These are phyloP conservation scores for carrot (Daucus carota) DNA, from an alignment of 129 eudicot genomes.

Conservation along the genomic window DH1_v3.0 NC_030381.2:46516501-46517000, in stretches of 20 bases:
- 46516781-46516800: constrained; percentile 47
- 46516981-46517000: background rate
- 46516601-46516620: background rate
- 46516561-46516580: constrained; percentile 29
- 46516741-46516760: constrained; percentile 30
- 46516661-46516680: background rate
- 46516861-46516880: background rate
- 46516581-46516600: constrained; percentile 29
- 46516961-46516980: too few relatives aligned
- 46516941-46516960: too few relatives aligned
- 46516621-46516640: too few relatives aligned
- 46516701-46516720: constrained; percentile 33
- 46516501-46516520: constrained; percentile 16
- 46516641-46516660: background rate
- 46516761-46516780: constrained; percentile 36
- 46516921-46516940: too few relatives aligned
- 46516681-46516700: constrained; percentile 23
- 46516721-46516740: constrained; percentile 26
- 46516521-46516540: constrained; percentile 19
- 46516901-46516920: background rate
- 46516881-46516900: background rate
- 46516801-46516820: constrained; percentile 21
- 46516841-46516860: background rate
- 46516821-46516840: background rate
- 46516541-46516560: constrained; percentile 35